A percentile compares a stretch with the other conserved stretches of the same genome.
Conservation (phyloP, 2,329 filamentous ascomycete species). For the Dactylellina leptospora region DNA sequence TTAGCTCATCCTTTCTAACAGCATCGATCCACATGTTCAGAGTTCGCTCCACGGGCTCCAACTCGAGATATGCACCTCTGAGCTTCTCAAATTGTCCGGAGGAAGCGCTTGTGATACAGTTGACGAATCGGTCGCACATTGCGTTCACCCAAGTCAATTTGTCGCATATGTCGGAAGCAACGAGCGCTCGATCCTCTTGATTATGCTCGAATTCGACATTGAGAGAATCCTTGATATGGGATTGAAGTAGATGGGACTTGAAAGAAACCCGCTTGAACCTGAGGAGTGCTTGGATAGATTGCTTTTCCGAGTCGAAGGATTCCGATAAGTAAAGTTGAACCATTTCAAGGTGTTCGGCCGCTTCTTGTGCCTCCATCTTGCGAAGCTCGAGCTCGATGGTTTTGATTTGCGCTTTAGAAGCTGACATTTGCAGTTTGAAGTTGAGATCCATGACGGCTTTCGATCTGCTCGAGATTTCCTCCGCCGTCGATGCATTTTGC, state of each 20-base stretch:
- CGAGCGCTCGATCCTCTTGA: conserved; percentile 80
- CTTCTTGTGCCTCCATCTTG: conserved; percentile 86
- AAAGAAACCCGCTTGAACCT: conserved; percentile 87
- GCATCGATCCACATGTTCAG: conserved; percentile 89
- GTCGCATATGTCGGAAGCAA: conserved; percentile 81
- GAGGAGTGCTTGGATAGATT: conserved; percentile 87
- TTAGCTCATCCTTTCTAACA: conserved; percentile 82
- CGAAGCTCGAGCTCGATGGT: conserved; percentile 90
- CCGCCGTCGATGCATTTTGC: conserved; percentile 90
- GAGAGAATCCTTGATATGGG: conserved; percentile 80
- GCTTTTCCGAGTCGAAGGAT: conserved; percentile 78
- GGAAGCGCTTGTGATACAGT: conserved; percentile 79
- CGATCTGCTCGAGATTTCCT: conserved; percentile 85
- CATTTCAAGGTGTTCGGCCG: conserved; percentile 85
- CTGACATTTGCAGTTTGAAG: conserved; percentile 88
- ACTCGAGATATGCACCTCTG: conserved; percentile 81
- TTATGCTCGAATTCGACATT: conserved; percentile 67
- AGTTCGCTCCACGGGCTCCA: conserved; percentile 89
- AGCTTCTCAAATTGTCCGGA: conserved; percentile 80
- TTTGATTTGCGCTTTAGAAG: conserved; percentile 90
- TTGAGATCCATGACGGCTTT: conserved; percentile 97
- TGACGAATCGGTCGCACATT: conserved; percentile 85
- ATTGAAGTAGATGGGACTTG: conserved; percentile 81
- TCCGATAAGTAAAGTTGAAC: conserved; percentile 84
- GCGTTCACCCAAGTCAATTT: conserved; percentile 83